Evolutionary conservation across 1,139 yeast species (phyloP).

Genomic region (Kurtzmaniella quercitrusa): DNA sequence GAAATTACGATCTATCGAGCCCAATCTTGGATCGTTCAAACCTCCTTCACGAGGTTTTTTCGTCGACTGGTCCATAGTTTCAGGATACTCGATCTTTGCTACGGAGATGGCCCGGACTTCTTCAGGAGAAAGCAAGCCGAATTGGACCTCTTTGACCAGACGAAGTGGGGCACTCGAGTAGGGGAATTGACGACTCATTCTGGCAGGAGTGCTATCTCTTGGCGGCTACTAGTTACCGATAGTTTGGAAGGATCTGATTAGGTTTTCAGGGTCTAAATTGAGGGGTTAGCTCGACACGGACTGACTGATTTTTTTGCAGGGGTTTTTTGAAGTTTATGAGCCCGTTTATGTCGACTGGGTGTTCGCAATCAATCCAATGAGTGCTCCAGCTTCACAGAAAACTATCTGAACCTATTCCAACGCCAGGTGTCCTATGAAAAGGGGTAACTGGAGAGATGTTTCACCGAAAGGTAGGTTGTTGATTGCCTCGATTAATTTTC

Average conservation of each 20-base stretch:
- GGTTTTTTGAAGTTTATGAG: constrained; percentile 5
- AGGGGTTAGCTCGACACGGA: neutral
- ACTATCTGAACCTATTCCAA: neutral
- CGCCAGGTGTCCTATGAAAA: neutral
- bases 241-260: no score
- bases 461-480: constrained; percentile 3
- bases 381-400: constrained; percentile 14
- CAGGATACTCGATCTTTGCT: constrained; percentile 96
- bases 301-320: constrained; percentile 1
- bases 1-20: constrained; percentile 94
- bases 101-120: constrained; percentile 96
- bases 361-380: constrained; percentile 23
- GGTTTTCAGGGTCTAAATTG: neutral
- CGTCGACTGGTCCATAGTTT: constrained; percentile 97
- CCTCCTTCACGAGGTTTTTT: constrained; percentile 96
- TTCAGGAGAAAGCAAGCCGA: constrained; percentile 96
- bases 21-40: constrained; percentile 91
- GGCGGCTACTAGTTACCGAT: neutral
- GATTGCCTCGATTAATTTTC: constrained; percentile 11
- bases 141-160: constrained; percentile 95
- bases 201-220: neutral
- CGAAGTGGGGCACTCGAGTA: constrained; percentile 97
- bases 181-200: constrained; percentile 65
- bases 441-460: constrained; percentile 3
- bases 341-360: constrained; percentile 5